Conservation (phyloP, 352 stramenopile genomes). For the Phytophthora crassamura region DNA sequence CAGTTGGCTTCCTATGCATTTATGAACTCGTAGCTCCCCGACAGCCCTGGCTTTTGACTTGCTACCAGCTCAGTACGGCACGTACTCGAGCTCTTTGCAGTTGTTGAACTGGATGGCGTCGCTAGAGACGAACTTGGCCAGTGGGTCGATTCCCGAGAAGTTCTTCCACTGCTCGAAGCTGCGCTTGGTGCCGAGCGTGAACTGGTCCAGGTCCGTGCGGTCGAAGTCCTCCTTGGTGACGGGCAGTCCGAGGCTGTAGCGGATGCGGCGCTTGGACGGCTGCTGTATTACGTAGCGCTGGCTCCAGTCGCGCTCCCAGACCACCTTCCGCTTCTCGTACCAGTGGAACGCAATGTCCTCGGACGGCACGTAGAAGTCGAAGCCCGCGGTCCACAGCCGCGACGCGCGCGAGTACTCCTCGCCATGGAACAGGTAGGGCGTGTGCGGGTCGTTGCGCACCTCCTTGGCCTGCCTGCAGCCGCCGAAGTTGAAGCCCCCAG, state of each 20-base stretch:
- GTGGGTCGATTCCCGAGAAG: constrained; percentile 81
- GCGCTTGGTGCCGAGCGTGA: constrained; percentile 72
- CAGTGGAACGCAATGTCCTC: constrained; percentile 83
- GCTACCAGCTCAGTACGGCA: constrained; percentile 49
- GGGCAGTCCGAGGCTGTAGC: constrained; percentile 62
- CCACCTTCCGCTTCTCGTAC: constrained; percentile 85
- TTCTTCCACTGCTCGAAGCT: constrained; percentile 81
- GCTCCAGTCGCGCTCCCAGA: constrained; percentile 84
- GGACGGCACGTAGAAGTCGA: constrained; percentile 81
- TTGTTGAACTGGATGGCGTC: constrained; percentile 76
- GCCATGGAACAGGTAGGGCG: constrained; percentile 81
- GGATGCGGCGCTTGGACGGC: constrained; percentile 75
- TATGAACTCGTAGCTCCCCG: constrained; percentile 21
- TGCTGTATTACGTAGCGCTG: constrained; percentile 75
- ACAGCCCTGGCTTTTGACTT: constrained; percentile 11
- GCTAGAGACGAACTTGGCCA: constrained; percentile 60
- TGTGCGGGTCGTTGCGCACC: constrained; percentile 83
- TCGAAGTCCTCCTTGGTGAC: constrained; percentile 77
- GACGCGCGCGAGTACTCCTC: constrained; percentile 85
- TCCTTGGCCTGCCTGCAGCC: constrained; percentile 72
- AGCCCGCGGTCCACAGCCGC: constrained; percentile 79
- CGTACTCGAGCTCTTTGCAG: constrained; percentile 71
- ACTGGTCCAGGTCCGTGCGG: constrained; percentile 75
- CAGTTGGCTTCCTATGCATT: constrained; percentile 5
- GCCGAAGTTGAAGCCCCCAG: constrained; percentile 86